Evolutionary conservation across 345 rosid species (phyloP), one percentile per base, ranked within the genome.

Genomic region (Arabis hirsuta): DNA sequence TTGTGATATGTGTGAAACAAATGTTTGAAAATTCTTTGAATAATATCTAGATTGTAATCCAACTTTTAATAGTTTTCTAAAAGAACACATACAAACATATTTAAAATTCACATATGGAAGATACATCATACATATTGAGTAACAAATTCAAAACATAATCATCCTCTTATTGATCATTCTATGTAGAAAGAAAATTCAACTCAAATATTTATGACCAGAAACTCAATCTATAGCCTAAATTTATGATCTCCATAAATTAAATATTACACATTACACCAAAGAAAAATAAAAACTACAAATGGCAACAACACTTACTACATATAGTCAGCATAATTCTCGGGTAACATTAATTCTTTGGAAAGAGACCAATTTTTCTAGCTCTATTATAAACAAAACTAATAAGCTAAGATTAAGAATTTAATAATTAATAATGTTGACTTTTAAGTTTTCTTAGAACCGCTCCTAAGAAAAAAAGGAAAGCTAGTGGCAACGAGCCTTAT

Each of bases 401-500:
- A 42, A 74, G 55, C 48, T 50, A 74, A 74, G 32, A 74, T 74
- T 67, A 74, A 11, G 73, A 59, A 59, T 27, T 50, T 4, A 47
- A 32, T 67, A 74, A 59, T 59, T 9, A 74, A 74, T 67, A 67
- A 59, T 59, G 5, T 74, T 74, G 73, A 74, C 73, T 74, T 65
- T 52, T 36, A 8, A 36, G 51, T 19, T 14, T 9, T 51, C 4
- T 29, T 3, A 66, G 61, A 13, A 51, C 51, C 62, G 78, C 78
- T 39, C 78, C 73, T 26, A 29, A 22, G 24, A 22, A 22, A 22
- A 22, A 11, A n/a, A 29, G 46, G 38, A 60, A 14, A 51, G 45
- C 13, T 74, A 43, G 73, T 74, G 73, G 73, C 55, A 53, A 74
- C 47, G 73, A 74, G 78, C 78, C 78, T 74, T 74, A 20, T 74